Percentiles rank a stretch among this genome's conserved stretches.
These are phyloP conservation scores for Calophaca sinica DNA, from an alignment of 306 rosid species.

Conservation along the genomic window DNA sequence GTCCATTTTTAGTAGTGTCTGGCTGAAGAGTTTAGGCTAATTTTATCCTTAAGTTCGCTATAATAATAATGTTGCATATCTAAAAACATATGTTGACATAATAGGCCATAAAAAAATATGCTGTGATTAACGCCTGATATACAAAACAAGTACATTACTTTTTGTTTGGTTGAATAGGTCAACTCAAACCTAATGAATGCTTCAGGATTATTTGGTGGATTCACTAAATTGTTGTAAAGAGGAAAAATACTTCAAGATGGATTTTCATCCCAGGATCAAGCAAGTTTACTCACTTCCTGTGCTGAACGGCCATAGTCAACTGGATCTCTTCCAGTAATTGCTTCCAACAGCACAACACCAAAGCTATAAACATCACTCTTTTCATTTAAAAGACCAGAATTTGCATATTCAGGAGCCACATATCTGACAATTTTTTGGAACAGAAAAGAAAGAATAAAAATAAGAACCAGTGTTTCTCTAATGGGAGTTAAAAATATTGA, in stretches of 20 bases:
- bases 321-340: slow-evolving; percentile 85
- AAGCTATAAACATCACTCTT: slow-evolving; percentile 86
- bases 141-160: slow-evolving; percentile 1
- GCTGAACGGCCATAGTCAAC: slow-evolving; percentile 76
- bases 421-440: slow-evolving; percentile 55
- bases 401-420: slow-evolving; percentile 88
- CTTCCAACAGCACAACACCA: slow-evolving; percentile 75
- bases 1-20: slow-evolving; percentile 15
- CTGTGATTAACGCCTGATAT: slow-evolving; percentile 28
- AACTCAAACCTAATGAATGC: slow-evolving; percentile 32
- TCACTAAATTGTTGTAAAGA: slow-evolving; percentile 15
- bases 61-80: slow-evolving; percentile 17
- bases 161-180: slow-evolving; percentile 16
- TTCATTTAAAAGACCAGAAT: slow-evolving; percentile 78
- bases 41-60: slow-evolving; percentile 14
- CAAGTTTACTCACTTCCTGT: slow-evolving; percentile 60
- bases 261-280: not conserved
- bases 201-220: not conserved
- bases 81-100: slow-evolving; percentile 3
- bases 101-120: not conserved
- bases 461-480: slow-evolving; percentile 7
- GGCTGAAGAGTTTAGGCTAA: slow-evolving; percentile 13
- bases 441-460: slow-evolving; percentile 5
- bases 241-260: slow-evolving; percentile 19
- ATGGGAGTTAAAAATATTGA: not conserved